Conservation (phyloP, 768 basidiomycete species). For the Scleroderma citrinum region DNA sequence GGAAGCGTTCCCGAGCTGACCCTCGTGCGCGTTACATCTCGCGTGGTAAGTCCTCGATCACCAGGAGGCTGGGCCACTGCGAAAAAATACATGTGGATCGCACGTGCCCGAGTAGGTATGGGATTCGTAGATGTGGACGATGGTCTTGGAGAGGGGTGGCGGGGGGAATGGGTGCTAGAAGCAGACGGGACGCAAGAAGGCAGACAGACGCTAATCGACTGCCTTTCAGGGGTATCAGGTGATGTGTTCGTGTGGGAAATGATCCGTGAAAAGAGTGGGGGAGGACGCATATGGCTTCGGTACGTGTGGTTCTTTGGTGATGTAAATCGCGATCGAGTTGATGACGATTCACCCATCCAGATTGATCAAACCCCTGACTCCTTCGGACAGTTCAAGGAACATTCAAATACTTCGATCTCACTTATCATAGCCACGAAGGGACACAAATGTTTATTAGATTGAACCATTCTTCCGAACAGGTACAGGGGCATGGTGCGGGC, state of each 20-base stretch:
- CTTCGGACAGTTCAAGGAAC: constrained; percentile 18
- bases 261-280: constrained; percentile 54
- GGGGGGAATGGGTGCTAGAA: constrained; percentile 76
- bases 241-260: constrained; percentile 45
- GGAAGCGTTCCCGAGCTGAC: constrained; percentile 41
- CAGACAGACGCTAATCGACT: constrained; percentile 48
- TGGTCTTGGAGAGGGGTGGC: constrained; percentile 61
- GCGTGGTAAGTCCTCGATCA: constrained; percentile 56
- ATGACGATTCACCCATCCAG: constrained; percentile 4
- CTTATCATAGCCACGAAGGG: constrained; percentile 9
- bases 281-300: constrained; percentile 62
- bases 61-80: constrained; percentile 54
- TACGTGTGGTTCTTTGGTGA: constrained; percentile 24
- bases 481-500: background rate
- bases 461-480: background rate
- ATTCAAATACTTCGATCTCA: constrained; percentile 16
- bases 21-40: constrained; percentile 32
- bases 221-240: constrained; percentile 36
- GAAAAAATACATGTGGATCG: constrained; percentile 63
- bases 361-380: constrained; percentile 16
- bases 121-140: constrained; percentile 30
- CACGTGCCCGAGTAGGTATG: constrained; percentile 37
- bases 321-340: background rate
- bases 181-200: constrained; percentile 71
- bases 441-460: background rate